Percentiles rank a stretch among this genome's conserved stretches.
These are phyloP conservation scores for Colletotrichum ledebouriae DNA, from an alignment of 2,329 filamentous ascomycete genomes.

Conservation along the genomic window DNA sequence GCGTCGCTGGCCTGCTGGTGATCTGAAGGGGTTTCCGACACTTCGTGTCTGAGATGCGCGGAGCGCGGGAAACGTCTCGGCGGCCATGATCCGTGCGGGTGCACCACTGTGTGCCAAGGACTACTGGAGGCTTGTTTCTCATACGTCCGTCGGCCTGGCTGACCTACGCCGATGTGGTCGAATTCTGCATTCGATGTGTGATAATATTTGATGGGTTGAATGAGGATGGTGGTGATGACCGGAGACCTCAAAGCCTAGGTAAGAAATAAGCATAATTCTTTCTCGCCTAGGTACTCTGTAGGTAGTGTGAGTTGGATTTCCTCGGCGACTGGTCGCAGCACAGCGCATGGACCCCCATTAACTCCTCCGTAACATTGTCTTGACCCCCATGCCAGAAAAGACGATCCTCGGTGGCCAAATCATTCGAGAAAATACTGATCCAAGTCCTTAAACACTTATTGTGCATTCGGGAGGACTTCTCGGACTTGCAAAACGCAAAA, in stretches of 20 bases:
- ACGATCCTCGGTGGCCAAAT: no score
- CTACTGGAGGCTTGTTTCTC: background rate
- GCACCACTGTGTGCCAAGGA: background rate
- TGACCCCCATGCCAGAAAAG: no score
- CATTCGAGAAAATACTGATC: no score
- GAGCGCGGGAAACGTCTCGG: constrained; percentile 17
- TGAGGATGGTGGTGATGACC: background rate
- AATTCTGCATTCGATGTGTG: background rate
- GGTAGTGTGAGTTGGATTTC: no score
- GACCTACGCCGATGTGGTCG: background rate
- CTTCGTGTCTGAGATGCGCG: constrained; percentile 37
- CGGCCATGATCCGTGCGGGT: constrained; percentile 17
- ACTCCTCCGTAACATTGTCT: no score
- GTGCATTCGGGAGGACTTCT: no score
- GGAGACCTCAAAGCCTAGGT: no score
- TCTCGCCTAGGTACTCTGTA: no score
- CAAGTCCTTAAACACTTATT: no score
- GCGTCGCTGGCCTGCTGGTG: constrained; percentile 26
- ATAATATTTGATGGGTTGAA: background rate
- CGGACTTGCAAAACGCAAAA: background rate
- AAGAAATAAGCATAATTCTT: constrained; percentile 10
- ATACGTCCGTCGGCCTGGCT: background rate
- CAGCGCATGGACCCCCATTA: background rate
- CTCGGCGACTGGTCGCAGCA: background rate
- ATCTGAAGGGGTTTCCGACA: constrained; percentile 36